These are phyloP conservation scores for Boletus vinaceobasis DNA, from an alignment of 768 basidiomycete genomes.

Conservation along the genomic window DNA sequence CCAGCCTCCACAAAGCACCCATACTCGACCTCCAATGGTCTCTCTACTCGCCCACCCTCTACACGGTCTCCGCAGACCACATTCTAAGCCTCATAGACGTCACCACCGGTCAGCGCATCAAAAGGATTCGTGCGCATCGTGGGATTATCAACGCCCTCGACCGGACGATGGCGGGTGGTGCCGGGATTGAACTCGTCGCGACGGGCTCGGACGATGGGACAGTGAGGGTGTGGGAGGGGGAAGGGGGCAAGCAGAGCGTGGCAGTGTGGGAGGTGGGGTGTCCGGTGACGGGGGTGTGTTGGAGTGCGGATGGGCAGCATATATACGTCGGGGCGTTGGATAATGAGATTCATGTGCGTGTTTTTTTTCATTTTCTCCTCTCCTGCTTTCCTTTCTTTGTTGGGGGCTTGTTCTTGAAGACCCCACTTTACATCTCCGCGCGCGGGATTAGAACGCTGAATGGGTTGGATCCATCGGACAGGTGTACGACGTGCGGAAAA, in stretches of 20 bases:
- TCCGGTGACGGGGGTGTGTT: slow-evolving; percentile 89
- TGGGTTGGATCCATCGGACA: slow-evolving; percentile 25
- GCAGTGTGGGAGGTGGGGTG: slow-evolving; percentile 82
- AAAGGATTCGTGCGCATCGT: slow-evolving; percentile 83
- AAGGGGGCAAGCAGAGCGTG: slow-evolving; percentile 67
- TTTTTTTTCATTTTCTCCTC: neutral
- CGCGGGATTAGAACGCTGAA: neutral
- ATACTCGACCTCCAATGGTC: slow-evolving; percentile 94
- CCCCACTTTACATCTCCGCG: neutral
- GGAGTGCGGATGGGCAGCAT: slow-evolving; percentile 86
- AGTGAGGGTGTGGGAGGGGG: slow-evolving; percentile 90
- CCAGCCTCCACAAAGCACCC: slow-evolving; percentile 82
- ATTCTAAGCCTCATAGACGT: slow-evolving; percentile 73
- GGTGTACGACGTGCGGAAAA: slow-evolving; percentile 90
- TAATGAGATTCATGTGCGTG: slow-evolving; percentile 90
- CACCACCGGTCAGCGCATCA: slow-evolving; percentile 76
- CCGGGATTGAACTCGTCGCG: slow-evolving; percentile 80
- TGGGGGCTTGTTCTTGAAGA: too few relatives aligned
- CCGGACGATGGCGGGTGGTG: slow-evolving; percentile 78
- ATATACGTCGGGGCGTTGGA: slow-evolving; percentile 92
- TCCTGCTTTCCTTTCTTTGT: too few relatives aligned
- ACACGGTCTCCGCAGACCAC: slow-evolving; percentile 90
- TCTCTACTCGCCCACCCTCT: slow-evolving; percentile 64
- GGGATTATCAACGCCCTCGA: slow-evolving; percentile 91
- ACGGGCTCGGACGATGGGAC: slow-evolving; percentile 92